phyloP scores from a whole-genome alignment of 768 basidiomycete genomes.

The Coprinellus micaceus region DNA sequence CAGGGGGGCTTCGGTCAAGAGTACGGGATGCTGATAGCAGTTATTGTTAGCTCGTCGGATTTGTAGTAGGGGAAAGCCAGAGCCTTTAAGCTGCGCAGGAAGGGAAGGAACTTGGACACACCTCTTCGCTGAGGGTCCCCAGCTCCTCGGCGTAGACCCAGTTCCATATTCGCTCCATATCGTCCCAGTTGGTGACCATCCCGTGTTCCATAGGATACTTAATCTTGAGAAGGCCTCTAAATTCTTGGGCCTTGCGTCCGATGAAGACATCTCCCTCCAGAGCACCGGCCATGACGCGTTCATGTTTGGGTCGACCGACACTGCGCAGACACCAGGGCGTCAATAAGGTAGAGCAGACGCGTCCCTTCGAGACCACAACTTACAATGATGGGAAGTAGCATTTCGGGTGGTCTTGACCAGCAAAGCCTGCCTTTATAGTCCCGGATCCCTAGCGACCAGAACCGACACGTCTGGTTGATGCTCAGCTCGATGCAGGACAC shows the following conservation, averaged over 20 bases:
- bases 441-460: conserved; percentile 75
- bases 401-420: conserved; percentile 98
- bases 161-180: conserved; percentile 99
- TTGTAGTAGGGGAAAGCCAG: conserved; percentile 8
- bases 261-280: conserved; percentile 97
- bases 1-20: conserved; percentile 94
- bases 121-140: conserved; percentile 95
- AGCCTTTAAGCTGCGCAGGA: conserved; percentile 15
- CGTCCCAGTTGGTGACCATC: conserved; percentile 99
- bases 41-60: neutral
- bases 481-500: conserved; percentile 2
- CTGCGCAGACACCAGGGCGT: conserved; percentile 36
- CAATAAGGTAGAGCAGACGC: conserved; percentile 23
- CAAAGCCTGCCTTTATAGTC: conserved; percentile 98
- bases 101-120: conserved; percentile 29
- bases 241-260: conserved; percentile 91
- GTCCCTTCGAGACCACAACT: conserved; percentile 39
- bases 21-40: conserved; percentile 81
- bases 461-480: conserved; percentile 19
- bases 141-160: conserved; percentile 97
- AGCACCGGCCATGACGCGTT: conserved; percentile 96
- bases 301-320: conserved; percentile 95
- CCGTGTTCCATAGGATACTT: conserved; percentile 99
- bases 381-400: conserved; percentile 99
- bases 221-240: conserved; percentile 92